Percentiles rank a stretch among this genome's conserved stretches.
These are phyloP conservation scores for Stevia rebaudiana DNA, from an alignment of 140 eudicot species.

Conservation along the genomic window DNA sequence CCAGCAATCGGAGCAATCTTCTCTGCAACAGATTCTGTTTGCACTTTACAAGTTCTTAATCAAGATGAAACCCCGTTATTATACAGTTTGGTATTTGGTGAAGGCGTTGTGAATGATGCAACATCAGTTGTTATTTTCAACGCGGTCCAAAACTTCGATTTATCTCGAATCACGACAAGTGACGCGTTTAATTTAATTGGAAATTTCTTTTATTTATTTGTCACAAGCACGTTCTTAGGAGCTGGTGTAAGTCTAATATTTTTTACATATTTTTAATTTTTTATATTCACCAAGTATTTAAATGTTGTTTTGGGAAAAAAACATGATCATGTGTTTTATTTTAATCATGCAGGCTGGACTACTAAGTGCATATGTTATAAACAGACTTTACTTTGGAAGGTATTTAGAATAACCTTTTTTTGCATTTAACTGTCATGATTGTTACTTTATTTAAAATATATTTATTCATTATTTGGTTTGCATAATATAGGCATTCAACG, in stretches of 20 bases:
- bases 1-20: constrained; percentile 88
- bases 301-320: neutral
- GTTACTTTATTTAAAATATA: constrained; percentile 4
- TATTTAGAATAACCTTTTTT: constrained; percentile 17
- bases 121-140: constrained; percentile 87
- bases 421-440: neutral
- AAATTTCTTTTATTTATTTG: constrained; percentile 67
- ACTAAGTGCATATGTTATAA: constrained; percentile 75
- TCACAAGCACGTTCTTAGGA: constrained; percentile 67
- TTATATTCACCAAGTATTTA: neutral
- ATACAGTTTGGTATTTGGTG: constrained; percentile 91
- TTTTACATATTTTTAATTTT: constrained; percentile 5
- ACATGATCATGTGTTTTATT: constrained; percentile 8
- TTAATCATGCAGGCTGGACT: constrained; percentile 64
- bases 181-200: constrained; percentile 58
- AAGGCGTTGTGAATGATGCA: constrained; percentile 94
- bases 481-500: constrained; percentile 67
- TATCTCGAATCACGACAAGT: constrained; percentile 43
- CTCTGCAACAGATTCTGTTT: constrained; percentile 96
- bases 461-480: constrained; percentile 9
- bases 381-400: constrained; percentile 89
- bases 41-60: constrained; percentile 90
- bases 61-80: constrained; percentile 88
- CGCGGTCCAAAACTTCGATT: constrained; percentile 82
- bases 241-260: constrained; percentile 51